Evolutionary conservation across 768 basidiomycete species (phyloP), one percentile per base, ranked within the genome.

Genomic region (Macrocybe gigantea): DNA sequence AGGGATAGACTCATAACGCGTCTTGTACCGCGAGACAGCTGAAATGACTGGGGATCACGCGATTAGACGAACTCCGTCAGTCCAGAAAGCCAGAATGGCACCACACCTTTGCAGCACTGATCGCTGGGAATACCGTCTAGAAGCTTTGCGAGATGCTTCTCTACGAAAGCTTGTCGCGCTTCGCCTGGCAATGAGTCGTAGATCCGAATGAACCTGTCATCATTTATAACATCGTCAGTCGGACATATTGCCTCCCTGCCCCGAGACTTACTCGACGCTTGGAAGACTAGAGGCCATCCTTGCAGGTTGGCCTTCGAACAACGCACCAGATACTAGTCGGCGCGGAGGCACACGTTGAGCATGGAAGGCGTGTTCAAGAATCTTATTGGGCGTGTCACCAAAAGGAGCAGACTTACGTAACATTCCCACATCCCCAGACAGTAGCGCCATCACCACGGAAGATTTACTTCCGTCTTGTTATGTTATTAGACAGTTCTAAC

Each of bases 171-270:
- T 5, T 67, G 70, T 49, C 79, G 76, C 0, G 74, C 75, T 53
- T 81, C 79, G 7, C 66, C 64, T 0, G 83, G 78, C n/a, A 85
- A 60, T 0, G 70, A 53, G 33, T 74, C 70, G 62, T 74, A 82
- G 1, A 79, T 56, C 8, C 65, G 58, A 7, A 65, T 55, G 51
- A 83, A 77, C 44, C 79, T 81, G 56, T 7, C 12, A 8, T 7
- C 15, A 37, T 42, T 4, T 32, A 41, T 39, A n/a, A 10, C 5
- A 33, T n/a, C 33, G 14, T 39, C 45, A 13, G 10, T 37, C 31
- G 9, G 22, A 42, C 44, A 15, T 38, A n/a, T 13, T 7, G 1
- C n/a, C n/a, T n/a, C n/a, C n/a, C n/a, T n/a, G n/a, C n/a, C 30
- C 29, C 14, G 7, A 30, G 30, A 50, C 51, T 42, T 15, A 52